Percentiles rank a stretch among this genome's conserved stretches.
These are phyloP conservation scores for Neurospora discreta DNA, from an alignment of 495 filamentous ascomycete species.

Conservation along the genomic window DNA sequence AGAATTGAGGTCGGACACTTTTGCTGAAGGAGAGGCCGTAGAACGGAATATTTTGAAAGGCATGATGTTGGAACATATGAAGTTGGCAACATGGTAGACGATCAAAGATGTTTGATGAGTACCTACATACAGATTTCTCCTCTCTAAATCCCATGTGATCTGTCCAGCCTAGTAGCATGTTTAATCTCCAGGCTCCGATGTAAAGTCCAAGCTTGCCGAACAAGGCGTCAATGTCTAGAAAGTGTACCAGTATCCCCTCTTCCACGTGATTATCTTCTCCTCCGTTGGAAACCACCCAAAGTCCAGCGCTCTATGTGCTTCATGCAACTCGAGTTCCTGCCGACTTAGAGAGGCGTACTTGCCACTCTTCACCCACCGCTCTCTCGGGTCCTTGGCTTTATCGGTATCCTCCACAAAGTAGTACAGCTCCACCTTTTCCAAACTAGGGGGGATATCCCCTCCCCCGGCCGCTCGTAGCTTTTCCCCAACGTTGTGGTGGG, in stretches of 20 bases:
- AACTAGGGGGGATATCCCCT: background rate
- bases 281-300: background rate
- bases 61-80: too few relatives aligned
- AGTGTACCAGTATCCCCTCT: background rate
- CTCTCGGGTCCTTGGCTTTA: background rate
- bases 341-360: background rate
- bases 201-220: background rate
- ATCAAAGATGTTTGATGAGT: too few relatives aligned
- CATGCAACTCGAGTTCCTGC: background rate
- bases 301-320: fast-evolving
- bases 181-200: background rate
- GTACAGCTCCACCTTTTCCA: background rate
- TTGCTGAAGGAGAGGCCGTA: background rate
- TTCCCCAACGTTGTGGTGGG: background rate
- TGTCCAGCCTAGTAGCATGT: background rate
- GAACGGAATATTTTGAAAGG: too few relatives aligned
- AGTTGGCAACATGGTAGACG: too few relatives aligned
- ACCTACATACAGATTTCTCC: background rate
- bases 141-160: background rate
- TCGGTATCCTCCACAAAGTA: background rate
- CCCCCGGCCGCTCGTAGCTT: background rate
- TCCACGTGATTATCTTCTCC: background rate
- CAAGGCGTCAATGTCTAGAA: background rate
- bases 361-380: background rate
- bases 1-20: background rate